Conservation (phyloP, 2,329 filamentous ascomycete genomes). For the Alternaria alternata region DNA sequence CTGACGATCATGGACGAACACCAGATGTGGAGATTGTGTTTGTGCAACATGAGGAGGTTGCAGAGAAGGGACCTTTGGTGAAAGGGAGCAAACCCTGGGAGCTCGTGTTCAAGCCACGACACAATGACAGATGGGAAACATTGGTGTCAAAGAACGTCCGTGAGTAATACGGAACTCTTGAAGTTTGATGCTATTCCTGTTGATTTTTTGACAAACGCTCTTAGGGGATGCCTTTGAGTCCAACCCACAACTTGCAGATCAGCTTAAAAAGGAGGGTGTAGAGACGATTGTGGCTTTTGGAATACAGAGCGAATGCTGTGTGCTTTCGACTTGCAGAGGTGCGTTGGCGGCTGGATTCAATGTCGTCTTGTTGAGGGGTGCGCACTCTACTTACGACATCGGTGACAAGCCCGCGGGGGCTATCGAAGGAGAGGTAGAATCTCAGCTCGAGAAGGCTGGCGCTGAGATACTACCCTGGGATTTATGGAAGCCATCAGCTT, state of each 20-base stretch:
- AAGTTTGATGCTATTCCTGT: not conserved
- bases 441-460: not conserved
- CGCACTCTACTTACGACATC: not conserved
- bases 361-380: not conserved
- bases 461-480: not conserved
- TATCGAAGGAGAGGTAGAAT: not conserved
- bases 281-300: conserved; percentile 17
- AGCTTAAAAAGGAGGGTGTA: not conserved
- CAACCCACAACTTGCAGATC: not conserved
- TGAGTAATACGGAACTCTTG: not conserved
- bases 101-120: not conserved
- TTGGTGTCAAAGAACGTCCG: not conserved
- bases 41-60: not conserved
- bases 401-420: not conserved
- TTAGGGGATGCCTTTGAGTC: not conserved
- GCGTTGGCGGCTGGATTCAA: conserved; percentile 14
- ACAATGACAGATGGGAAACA: not conserved
- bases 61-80: not conserved
- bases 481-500: not conserved
- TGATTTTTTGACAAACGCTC: not conserved
- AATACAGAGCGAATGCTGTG: conserved; percentile 26
- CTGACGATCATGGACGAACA: not conserved
- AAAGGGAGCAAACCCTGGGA: not conserved
- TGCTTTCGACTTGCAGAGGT: conserved; percentile 17
- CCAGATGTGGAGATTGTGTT: not conserved